These are phyloP conservation scores for Crepidotus sp. DNA, from an alignment of 1,284 basidiomycete species.

Conservation along the genomic window DNA sequence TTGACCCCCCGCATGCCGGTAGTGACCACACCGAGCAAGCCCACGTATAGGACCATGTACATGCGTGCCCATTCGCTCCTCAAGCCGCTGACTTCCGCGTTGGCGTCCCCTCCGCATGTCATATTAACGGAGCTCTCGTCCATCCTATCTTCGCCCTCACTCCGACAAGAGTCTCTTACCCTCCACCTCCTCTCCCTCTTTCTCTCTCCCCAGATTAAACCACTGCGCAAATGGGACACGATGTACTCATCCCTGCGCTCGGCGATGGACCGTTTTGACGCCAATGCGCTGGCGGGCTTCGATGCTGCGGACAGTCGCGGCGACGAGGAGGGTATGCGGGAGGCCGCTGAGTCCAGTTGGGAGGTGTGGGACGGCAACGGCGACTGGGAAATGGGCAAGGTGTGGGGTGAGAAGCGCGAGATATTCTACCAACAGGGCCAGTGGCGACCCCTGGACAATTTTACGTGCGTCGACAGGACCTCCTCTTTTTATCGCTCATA, in stretches of 20 bases:
- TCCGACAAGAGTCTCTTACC: slow-evolving; percentile 48
- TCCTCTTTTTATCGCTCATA: too few species aligned
- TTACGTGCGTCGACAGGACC: slow-evolving; percentile 32
- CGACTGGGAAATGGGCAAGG: slow-evolving; percentile 86
- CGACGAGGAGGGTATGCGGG: slow-evolving; percentile 68
- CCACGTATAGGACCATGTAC: slow-evolving; percentile 39
- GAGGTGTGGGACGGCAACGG: slow-evolving; percentile 53
- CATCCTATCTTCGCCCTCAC: slow-evolving; percentile 24
- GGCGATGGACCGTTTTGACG: slow-evolving; percentile 83
- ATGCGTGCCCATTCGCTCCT: slow-evolving; percentile 60
- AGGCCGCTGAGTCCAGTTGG: slow-evolving; percentile 79
- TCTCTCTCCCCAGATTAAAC: slow-evolving; percentile 57
- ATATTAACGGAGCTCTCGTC: slow-evolving; percentile 42
- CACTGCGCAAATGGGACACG: slow-evolving; percentile 57
- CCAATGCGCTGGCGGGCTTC: slow-evolving; percentile 74
- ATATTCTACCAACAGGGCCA: slow-evolving; percentile 82
- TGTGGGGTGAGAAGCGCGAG: slow-evolving; percentile 91
- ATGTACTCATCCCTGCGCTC: slow-evolving; percentile 61
- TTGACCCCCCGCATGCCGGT: slow-evolving; percentile 21
- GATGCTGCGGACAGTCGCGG: slow-evolving; percentile 68
- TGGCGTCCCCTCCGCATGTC: slow-evolving; percentile 48
- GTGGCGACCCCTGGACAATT: slow-evolving; percentile 78
- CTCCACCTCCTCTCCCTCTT: slow-evolving; percentile 68
- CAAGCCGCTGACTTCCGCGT: slow-evolving; percentile 45
- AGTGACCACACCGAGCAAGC: slow-evolving; percentile 27